Evolutionary conservation across 2,329 filamentous ascomycete genomes (phyloP).

Genomic region (Aspergillus calidoustus): DNA sequence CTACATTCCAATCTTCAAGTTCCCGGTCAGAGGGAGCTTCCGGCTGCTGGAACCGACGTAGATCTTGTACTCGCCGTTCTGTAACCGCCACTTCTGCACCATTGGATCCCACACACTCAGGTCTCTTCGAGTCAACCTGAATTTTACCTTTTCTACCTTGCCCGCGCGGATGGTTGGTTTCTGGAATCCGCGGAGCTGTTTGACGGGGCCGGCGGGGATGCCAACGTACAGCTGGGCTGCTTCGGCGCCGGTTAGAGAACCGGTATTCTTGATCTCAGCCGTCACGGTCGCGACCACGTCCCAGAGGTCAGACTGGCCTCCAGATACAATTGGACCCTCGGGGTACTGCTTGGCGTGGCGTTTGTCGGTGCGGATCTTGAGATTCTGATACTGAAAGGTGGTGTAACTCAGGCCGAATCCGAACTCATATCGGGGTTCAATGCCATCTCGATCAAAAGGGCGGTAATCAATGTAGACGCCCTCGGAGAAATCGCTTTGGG

Average conservation of each 20-base stretch:
- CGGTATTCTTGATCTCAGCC: constrained; percentile 56
- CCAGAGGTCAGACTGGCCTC: constrained; percentile 59
- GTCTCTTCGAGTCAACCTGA: constrained; percentile 45
- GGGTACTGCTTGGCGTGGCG: no score
- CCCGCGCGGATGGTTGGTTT: constrained; percentile 52
- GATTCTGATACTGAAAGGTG: no score
- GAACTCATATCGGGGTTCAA: no score
- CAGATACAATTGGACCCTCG: constrained; percentile 24
- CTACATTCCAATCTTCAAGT: no score
- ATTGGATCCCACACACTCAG: constrained; percentile 36
- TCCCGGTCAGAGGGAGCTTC: constrained; percentile 23
- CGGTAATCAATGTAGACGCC: no score
- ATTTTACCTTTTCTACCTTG: constrained; percentile 45
- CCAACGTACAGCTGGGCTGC: constrained; percentile 61
- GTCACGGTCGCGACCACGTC: constrained; percentile 53
- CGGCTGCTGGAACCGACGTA: constrained; percentile 32
- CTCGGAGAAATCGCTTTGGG: not conserved
- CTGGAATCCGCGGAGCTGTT: constrained; percentile 57
- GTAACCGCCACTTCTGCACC: constrained; percentile 31
- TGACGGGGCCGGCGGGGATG: constrained; percentile 37
- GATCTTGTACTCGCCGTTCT: constrained; percentile 22
- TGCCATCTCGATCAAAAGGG: no score
- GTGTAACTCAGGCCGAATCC: no score
- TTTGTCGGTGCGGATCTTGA: no score
- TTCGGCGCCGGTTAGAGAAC: constrained; percentile 50